These are phyloP conservation scores for Phylloboletellus chloephorus DNA, from an alignment of 1,284 basidiomycete genomes.

Conservation along the genomic window DNA sequence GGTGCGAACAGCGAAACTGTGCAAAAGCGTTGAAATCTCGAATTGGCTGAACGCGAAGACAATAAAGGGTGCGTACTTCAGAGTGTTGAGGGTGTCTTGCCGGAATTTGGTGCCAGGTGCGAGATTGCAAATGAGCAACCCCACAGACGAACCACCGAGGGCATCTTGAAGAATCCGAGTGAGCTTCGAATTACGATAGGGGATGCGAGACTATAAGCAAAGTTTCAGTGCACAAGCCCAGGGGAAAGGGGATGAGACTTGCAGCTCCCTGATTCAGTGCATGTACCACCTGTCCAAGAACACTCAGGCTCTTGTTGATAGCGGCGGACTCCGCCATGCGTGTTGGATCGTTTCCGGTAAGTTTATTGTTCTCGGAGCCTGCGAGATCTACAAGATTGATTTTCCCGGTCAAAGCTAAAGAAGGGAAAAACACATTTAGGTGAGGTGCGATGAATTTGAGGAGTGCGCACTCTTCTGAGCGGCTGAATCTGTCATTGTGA, in stretches of 20 bases:
- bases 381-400: constrained; percentile 83
- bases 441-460: background rate
- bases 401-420: constrained; percentile 58
- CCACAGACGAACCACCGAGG: constrained; percentile 70
- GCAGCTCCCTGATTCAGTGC: constrained; percentile 72
- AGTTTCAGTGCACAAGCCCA: constrained; percentile 1
- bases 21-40: background rate
- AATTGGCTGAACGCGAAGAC: constrained; percentile 1
- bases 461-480: constrained; percentile 44
- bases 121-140: constrained; percentile 77
- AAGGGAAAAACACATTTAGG: background rate
- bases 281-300: constrained; percentile 79
- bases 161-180: constrained; percentile 82
- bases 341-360: constrained; percentile 75
- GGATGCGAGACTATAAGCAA: constrained; percentile 61
- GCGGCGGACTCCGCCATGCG: constrained; percentile 79
- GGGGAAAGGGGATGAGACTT: constrained; percentile 22
- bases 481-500: constrained; percentile 45
- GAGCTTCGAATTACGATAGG: constrained; percentile 80
- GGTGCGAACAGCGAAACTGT: constrained; percentile 70
- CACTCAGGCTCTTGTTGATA: constrained; percentile 81
- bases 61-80: constrained; percentile 51
- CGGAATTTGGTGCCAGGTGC: constrained; percentile 75
- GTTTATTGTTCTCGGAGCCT: constrained; percentile 85
- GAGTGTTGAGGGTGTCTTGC: constrained; percentile 78